These are phyloP conservation scores for Grosmannia clavigera DNA, from an alignment of 2,329 filamentous ascomycete species.

Conservation along the genomic window DNA sequence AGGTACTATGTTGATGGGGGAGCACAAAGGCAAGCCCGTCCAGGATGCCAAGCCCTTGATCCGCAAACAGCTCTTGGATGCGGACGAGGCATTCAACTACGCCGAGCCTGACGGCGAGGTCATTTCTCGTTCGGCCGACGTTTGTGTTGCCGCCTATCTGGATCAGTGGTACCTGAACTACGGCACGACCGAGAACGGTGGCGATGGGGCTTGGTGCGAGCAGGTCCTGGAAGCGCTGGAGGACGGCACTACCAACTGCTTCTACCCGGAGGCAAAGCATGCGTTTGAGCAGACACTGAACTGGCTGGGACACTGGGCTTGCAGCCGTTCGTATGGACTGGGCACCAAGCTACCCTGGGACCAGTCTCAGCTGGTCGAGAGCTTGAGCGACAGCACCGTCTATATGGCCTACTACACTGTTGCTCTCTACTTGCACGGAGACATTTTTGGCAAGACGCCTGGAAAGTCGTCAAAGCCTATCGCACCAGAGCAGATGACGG, in stretches of 20 bases:
- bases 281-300: constrained; percentile 74
- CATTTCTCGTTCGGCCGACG: constrained; percentile 55
- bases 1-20: constrained; percentile 76
- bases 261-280: constrained; percentile 62
- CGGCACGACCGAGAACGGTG: constrained; percentile 23
- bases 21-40: constrained; percentile 79
- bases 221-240: constrained; percentile 57
- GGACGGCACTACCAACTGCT: constrained; percentile 45
- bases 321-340: constrained; percentile 69
- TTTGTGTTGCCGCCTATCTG: constrained; percentile 77
- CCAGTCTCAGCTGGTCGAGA: constrained; percentile 78
- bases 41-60: constrained; percentile 75
- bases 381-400: constrained; percentile 75
- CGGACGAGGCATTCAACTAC: constrained; percentile 75
- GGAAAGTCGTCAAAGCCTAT: constrained; percentile 55
- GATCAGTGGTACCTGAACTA: constrained; percentile 99
- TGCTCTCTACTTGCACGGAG: constrained; percentile 58
- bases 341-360: constrained; percentile 92
- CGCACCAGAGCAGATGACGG: constrained; percentile 74
- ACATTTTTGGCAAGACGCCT: constrained; percentile 62
- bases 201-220: constrained; percentile 76
- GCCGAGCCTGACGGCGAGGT: constrained; percentile 88
- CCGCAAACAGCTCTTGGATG: constrained; percentile 61
- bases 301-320: constrained; percentile 96
- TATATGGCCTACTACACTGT: constrained; percentile 78